phyloP scores from a whole-genome alignment of 257 asterid species.

The Primulina huaijiensis region DNA sequence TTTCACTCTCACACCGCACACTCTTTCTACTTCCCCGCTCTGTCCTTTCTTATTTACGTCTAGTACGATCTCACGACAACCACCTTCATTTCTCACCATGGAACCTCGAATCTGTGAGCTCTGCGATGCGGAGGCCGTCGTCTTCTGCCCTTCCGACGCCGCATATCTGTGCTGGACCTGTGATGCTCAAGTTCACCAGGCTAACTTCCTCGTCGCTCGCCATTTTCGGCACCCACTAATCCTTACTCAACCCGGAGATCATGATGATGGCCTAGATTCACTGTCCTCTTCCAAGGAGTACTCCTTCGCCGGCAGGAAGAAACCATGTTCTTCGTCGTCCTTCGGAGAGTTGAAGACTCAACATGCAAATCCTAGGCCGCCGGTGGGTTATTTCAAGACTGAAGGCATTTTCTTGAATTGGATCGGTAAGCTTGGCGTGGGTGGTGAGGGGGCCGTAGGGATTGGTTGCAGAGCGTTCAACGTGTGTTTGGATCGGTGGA shows the following conservation, averaged over 20 bases:
- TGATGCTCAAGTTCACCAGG: conserved; percentile 52
- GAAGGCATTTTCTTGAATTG: conserved; percentile 49
- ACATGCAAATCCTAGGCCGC: background rate
- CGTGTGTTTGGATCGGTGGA: conserved; percentile 32
- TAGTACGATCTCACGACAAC: background rate
- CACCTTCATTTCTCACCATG: background rate
- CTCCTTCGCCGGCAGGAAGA: conserved; percentile 9
- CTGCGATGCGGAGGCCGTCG: conserved; percentile 40
- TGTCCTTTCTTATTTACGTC: background rate
- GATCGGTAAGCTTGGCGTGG: conserved; percentile 41
- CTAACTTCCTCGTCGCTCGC: conserved; percentile 65
- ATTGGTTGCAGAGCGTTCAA: conserved; percentile 35
- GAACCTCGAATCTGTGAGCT: conserved; percentile 43
- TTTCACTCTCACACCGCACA: conserved; percentile 21
- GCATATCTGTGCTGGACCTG: conserved; percentile 59
- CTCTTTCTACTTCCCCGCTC: background rate
- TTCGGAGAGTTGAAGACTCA: background rate
- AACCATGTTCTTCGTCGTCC: conserved; percentile 7
- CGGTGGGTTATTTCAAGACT: conserved; percentile 15
- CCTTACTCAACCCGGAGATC: background rate
- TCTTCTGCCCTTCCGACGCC: conserved; percentile 54
- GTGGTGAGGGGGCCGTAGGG: conserved; percentile 24
- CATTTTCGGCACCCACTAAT: conserved; percentile 38
- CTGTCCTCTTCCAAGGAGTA: conserved; percentile 30
- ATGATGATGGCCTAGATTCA: conserved; percentile 20